Evolutionary conservation across 208 protist genomes (phyloP).

Genomic region (Naegleria lovaniensis): DNA sequence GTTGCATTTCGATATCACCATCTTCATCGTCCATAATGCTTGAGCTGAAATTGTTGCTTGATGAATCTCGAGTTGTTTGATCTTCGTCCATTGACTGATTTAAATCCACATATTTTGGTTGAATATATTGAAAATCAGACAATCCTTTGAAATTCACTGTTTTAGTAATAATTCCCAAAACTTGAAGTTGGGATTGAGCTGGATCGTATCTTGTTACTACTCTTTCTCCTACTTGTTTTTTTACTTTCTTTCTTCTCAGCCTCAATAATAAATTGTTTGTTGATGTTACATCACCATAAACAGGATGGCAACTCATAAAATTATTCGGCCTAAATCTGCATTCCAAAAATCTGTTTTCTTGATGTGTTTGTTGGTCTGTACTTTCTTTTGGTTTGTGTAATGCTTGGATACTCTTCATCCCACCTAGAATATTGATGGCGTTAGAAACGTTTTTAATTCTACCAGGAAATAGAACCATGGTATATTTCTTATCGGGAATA

Average conservation of each 20-base stretch:
- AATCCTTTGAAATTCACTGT: neutral
- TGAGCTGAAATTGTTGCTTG: too few relatives aligned
- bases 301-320: conserved; percentile 6
- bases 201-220: neutral
- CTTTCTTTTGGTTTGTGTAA: neutral
- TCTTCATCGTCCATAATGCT: neutral
- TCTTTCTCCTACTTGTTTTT: neutral
- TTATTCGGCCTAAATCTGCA: neutral
- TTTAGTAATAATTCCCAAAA: neutral
- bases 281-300: neutral
- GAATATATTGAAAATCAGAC: conserved; percentile 24
- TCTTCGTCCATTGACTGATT: neutral
- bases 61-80: neutral
- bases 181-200: neutral
- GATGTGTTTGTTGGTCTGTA: neutral
- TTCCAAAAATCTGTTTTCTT: neutral
- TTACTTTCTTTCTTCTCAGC: neutral
- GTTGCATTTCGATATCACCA: neutral
- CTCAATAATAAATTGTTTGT: neutral
- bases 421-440: neutral
- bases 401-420: neutral
- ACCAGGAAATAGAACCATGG: neutral
- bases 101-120: neutral
- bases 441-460: neutral
- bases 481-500: neutral